Percentiles rank a stretch among this genome's conserved stretches.
phyloP scores from a whole-genome alignment of 2,329 filamentous ascomycete species.

The Aspergillus bombycis region DNA sequence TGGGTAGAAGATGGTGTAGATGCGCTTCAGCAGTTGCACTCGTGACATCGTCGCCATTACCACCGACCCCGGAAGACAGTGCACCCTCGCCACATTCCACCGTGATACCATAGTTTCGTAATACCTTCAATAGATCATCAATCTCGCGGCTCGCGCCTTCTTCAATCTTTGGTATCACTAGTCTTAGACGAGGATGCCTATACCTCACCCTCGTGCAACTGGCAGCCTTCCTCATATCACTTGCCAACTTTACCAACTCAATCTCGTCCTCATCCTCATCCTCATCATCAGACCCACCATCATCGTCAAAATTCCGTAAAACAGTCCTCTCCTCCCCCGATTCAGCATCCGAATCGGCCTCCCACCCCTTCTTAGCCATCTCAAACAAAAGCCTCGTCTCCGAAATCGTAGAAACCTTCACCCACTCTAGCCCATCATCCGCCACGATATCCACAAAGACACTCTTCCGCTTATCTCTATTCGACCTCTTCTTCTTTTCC shows the following conservation, averaged over 20 bases:
- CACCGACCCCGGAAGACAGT: conserved; percentile 10
- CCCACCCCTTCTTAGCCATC: conserved; percentile 69
- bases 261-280: conserved; percentile 60
- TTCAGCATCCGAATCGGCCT: conserved; percentile 54
- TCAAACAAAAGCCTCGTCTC: conserved; percentile 68
- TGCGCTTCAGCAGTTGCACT: conserved; percentile 18
- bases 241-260: conserved; percentile 63
- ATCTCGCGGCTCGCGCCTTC: conserved; percentile 57
- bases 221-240: conserved; percentile 61
- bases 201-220: conserved; percentile 61
- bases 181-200: conserved; percentile 59
- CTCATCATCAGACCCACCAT: conserved; percentile 48
- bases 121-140: conserved; percentile 58
- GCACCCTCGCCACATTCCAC: conserved; percentile 41
- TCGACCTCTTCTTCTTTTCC: conserved; percentile 29
- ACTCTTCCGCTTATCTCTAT: conserved; percentile 51
- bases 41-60: conserved; percentile 10
- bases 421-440: conserved; percentile 66
- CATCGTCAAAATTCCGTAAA: conserved; percentile 35
- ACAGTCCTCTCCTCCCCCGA: conserved; percentile 35
- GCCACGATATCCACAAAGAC: conserved; percentile 68
- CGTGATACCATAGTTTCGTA: conserved; percentile 54
- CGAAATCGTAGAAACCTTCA: conserved; percentile 68
- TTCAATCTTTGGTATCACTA: conserved; percentile 64
- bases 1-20: conserved; percentile 42